Base-by-base conservation (phyloP, 139 green algal genomes). In the Coelastrella sp. region DNA sequence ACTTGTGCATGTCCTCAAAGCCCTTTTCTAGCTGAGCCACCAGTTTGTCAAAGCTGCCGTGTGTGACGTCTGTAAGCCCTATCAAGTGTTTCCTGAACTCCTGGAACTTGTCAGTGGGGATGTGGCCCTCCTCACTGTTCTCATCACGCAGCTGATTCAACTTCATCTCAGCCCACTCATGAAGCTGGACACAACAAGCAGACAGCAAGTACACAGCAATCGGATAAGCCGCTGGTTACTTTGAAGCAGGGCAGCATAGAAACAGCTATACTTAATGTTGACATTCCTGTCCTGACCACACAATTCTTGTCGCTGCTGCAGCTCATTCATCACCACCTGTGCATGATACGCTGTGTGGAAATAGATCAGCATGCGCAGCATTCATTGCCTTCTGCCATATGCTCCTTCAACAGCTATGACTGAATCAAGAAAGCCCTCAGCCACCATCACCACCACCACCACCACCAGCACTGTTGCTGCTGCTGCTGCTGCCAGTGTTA, bases 21-120 rank as follows among this genome's bases (percentile, higher is more conserved):
- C 94, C 95, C 51, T 89, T 89, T 89, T 96, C 95, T 73, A 98
- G 93, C 90, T 98, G 93, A 57, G 78, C 72, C 5, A 98, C 95
- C 32, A 98, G 92, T 90, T 98, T 98, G 67, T 95, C 91, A 87
- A 98, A 98, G 87, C 95, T 95, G 43, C 53, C 84, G 41, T 90
- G 89, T 13, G 96, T 98, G 35, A 98, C 95, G 48, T 97, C 94
- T 0, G 96, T 98, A 15, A 98, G 91, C 19, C 96, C 95, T 38
- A 96, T 97, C 43, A 98, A 87, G 59, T 92, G 91, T 79, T 95
- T 95, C 63, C 95, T 88, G 88, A 97, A 96, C 38, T 92, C 86
- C 73, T 85, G 79, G 79, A 85, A 85, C 9, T 30, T 34, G 43
- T 89, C 78, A 7, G 11, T 5, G 6, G 64, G 64, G 32, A 85